A percentile compares a stretch with the other conserved stretches of the same genome.
Conservation (phyloP, 2,329 filamentous ascomycete species). For the Ophiocordyceps australis region DNA sequence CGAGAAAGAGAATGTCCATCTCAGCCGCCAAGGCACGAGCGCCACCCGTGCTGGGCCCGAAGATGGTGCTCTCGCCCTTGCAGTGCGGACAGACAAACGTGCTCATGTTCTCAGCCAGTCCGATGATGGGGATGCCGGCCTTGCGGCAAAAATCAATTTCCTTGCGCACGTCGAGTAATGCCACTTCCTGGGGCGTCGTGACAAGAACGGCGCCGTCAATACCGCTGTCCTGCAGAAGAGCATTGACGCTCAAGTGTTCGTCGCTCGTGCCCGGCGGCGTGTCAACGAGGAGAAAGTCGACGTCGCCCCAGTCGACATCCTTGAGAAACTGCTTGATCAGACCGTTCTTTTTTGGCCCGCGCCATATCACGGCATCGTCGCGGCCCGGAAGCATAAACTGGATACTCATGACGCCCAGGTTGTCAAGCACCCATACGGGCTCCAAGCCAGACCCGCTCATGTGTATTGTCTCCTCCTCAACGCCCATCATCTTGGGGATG, state of each 20-base stretch:
- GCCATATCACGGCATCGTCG: conserved; percentile 94
- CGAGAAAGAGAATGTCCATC: conserved; percentile 75
- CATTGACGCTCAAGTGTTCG: conserved; percentile 88
- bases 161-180: conserved; percentile 81
- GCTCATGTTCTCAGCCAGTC: conserved; percentile 94
- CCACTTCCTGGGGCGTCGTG: conserved; percentile 88
- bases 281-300: conserved; percentile 87
- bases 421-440: conserved; percentile 89
- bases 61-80: conserved; percentile 67
- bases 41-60: conserved; percentile 79
- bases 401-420: conserved; percentile 89
- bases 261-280: conserved; percentile 92
- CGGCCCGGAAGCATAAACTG: conserved; percentile 94
- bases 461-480: conserved; percentile 85
- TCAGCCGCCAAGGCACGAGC: conserved; percentile 66
- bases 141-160: conserved; percentile 97
- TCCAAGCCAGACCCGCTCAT: conserved; percentile 79
- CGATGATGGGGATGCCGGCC: conserved; percentile 73
- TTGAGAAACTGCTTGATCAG: conserved; percentile 96
- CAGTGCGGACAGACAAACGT: conserved; percentile 94
- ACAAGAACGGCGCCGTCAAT: conserved; percentile 89
- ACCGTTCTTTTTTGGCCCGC: conserved; percentile 95
- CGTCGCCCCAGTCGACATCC: conserved; percentile 92
- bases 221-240: conserved; percentile 74
- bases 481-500: conserved; percentile 98